Evolutionary conservation across 768 basidiomycete species (phyloP).

Genomic region (Podaxis sp.): DNA sequence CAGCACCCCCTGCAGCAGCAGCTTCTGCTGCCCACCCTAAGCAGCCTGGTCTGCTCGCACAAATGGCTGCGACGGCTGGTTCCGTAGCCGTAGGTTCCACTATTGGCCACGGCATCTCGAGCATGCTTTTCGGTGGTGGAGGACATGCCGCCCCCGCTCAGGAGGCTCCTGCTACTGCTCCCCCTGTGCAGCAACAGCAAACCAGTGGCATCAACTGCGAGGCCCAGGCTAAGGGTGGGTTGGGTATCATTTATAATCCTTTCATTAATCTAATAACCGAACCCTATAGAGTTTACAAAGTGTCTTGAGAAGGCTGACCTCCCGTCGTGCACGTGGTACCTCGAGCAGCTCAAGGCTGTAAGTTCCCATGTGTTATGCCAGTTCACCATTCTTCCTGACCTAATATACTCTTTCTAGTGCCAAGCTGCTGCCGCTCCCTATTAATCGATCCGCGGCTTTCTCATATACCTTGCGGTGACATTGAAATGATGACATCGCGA

Average conservation of each 20-base stretch:
- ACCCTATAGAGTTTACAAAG: slow-evolving; percentile 64
- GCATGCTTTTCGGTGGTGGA: slow-evolving; percentile 83
- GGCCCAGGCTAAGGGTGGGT: slow-evolving; percentile 72
- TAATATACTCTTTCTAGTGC: slow-evolving; percentile 40
- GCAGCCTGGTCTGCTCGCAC: slow-evolving; percentile 70
- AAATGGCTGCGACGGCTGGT: slow-evolving; percentile 90
- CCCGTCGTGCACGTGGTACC: slow-evolving; percentile 79
- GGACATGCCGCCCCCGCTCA: slow-evolving; percentile 38
- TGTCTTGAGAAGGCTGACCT: slow-evolving; percentile 82
- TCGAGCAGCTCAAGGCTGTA: slow-evolving; percentile 85
- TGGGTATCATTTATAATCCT: background rate
- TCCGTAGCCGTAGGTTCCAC: slow-evolving; percentile 86
- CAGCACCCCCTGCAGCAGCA: slow-evolving; percentile 41
- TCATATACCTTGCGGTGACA: background rate
- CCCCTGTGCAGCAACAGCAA: slow-evolving; percentile 46
- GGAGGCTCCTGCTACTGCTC: slow-evolving; percentile 34
- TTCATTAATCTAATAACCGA: background rate
- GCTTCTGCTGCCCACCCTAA: slow-evolving; percentile 39
- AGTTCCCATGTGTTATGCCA: slow-evolving; percentile 24
- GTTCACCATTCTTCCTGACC: slow-evolving; percentile 2
- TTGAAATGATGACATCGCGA: background rate
- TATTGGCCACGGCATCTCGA: slow-evolving; percentile 86
- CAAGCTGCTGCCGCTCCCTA: slow-evolving; percentile 63
- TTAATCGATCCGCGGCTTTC: slow-evolving; percentile 12
- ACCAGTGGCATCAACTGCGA: slow-evolving; percentile 57